phyloP scores from a whole-genome alignment of 148 eudicot species.

The Camellia japonica region DNA sequence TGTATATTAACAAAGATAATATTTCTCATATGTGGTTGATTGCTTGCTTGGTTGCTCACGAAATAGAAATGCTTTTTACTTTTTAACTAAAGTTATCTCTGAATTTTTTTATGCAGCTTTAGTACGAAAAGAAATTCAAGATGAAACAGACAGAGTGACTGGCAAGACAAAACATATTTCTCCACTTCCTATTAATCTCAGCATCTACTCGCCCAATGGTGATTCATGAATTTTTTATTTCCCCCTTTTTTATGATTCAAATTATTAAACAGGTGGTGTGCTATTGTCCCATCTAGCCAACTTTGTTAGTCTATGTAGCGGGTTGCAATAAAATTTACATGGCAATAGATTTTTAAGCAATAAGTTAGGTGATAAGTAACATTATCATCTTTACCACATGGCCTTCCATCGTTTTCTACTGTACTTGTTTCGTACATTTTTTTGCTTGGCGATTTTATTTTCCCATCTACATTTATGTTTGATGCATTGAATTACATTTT shows the following conservation, averaged over 20 bases:
- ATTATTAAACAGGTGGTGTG: neutral
- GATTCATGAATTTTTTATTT: neutral
- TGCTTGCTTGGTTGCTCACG: neutral
- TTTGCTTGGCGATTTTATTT: neutral
- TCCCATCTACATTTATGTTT: neutral
- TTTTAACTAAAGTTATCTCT: neutral
- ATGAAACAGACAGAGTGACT: slow-evolving; percentile 63
- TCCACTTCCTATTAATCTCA: slow-evolving; percentile 54
- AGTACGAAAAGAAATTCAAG: slow-evolving; percentile 60
- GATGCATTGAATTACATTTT: neutral
- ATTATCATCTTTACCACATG: neutral
- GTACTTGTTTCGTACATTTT: neutral
- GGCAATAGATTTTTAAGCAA: neutral
- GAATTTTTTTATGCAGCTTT: slow-evolving; percentile 35
- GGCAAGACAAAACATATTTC: slow-evolving; percentile 55
- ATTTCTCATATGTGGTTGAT: neutral
- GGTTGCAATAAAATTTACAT: neutral
- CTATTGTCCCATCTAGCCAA: neutral
- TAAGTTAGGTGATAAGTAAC: neutral
- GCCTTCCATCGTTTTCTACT: neutral
- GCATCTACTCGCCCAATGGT: slow-evolving; percentile 67
- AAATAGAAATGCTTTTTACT: neutral
- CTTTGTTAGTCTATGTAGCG: neutral
- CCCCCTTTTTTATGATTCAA: neutral
- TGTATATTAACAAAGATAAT: neutral